A percentile compares a stretch with the other conserved stretches of the same genome.
phyloP scores from a whole-genome alignment of 176 grass and related monocot species.

The Zea mays region DNA sequence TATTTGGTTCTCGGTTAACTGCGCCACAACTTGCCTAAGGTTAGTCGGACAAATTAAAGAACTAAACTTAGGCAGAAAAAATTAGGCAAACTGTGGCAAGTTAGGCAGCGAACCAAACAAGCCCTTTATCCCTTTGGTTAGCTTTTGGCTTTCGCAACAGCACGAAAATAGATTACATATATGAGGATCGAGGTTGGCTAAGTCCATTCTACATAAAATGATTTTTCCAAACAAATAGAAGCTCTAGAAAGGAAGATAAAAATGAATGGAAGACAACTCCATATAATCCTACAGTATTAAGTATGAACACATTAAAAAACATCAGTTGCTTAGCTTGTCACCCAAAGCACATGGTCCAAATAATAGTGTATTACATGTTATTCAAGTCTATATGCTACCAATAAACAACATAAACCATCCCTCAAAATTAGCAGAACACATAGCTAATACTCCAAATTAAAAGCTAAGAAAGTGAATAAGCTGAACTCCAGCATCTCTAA shows the following conservation, averaged over 20 bases:
- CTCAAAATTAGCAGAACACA: not conserved
- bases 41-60: too few relatives aligned
- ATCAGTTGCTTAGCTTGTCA: not conserved
- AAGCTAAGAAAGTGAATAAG: not conserved
- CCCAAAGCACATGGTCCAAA: not conserved
- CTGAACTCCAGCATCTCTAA: too few relatives aligned
- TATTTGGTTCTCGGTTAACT: too few relatives aligned
- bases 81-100: too few relatives aligned
- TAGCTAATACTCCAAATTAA: not conserved
- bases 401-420: not conserved
- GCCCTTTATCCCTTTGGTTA: too few relatives aligned
- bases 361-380: not conserved
- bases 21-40: too few relatives aligned
- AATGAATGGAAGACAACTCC: not conserved
- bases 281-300: not conserved
- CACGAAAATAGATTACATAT: not conserved
- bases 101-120: too few relatives aligned
- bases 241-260: not conserved
- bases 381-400: not conserved
- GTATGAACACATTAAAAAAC: not conserved
- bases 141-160: not conserved
- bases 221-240: not conserved
- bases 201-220: not conserved
- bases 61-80: too few relatives aligned
- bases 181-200: not conserved